phyloP scores from a whole-genome alignment of 306 rosid species.

The Biancaea sappan region DNA sequence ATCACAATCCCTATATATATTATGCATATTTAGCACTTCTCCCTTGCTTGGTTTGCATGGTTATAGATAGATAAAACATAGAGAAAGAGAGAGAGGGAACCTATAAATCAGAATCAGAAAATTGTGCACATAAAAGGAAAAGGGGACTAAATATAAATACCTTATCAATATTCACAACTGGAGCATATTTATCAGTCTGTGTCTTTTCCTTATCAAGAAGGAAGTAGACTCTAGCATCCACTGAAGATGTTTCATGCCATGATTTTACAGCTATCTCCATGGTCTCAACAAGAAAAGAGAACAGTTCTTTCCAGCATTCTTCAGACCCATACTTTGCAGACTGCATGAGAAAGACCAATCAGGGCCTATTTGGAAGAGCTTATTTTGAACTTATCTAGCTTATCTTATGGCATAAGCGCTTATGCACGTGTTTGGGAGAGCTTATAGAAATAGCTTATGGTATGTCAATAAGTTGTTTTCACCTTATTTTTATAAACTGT shows the following conservation, averaged over 20 bases:
- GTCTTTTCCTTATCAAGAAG: conserved; percentile 89
- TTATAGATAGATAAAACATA: not conserved
- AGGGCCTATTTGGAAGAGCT: too few species aligned
- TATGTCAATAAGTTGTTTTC: too few species aligned
- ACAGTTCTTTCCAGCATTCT: conserved; percentile 70
- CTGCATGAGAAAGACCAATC: conserved; percentile 62
- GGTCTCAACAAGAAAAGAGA: conserved; percentile 83
- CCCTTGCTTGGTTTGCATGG: too few species aligned
- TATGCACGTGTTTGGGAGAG: too few species aligned
- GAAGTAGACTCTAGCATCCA: conserved; percentile 88
- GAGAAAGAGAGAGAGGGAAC: not conserved
- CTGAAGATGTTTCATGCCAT: conserved; percentile 83
- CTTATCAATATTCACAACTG: conserved; percentile 91
- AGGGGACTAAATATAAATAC: conserved; percentile 39
- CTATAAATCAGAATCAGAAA: not conserved
- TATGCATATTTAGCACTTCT: too few species aligned
- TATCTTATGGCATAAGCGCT: too few species aligned
- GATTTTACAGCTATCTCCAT: conserved; percentile 92
- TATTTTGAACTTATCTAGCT: too few species aligned
- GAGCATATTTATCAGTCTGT: conserved; percentile 80
- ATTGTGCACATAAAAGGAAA: conserved; percentile 1
- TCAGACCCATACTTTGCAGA: conserved; percentile 77
- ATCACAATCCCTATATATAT: too few species aligned
- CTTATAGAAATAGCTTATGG: too few species aligned
- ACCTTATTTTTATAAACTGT: too few species aligned